phyloP scores from a whole-genome alignment of 441 rosid genomes.

The Geranium incanum region DNA sequence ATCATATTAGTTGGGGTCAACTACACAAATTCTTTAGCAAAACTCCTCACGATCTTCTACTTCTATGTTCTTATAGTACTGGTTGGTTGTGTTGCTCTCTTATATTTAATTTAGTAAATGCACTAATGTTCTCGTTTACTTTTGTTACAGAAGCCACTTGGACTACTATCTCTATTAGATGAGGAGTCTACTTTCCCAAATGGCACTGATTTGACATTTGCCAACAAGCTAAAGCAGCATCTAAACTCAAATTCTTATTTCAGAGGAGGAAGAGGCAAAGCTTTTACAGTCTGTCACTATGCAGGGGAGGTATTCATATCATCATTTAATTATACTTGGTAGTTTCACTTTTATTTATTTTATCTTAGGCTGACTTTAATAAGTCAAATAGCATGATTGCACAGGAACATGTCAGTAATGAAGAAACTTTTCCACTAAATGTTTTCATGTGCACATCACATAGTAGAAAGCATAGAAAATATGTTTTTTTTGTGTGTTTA shows the following conservation, averaged over 20 bases:
- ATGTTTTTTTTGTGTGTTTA: constrained; percentile 11
- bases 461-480: background rate
- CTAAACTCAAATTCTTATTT: constrained; percentile 65
- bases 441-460: background rate
- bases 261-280: constrained; percentile 72
- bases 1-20: background rate
- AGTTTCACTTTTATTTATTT: background rate
- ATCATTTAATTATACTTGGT: background rate
- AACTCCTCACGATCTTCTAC: background rate
- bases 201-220: constrained; percentile 90
- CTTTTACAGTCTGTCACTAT: constrained; percentile 79
- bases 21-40: background rate
- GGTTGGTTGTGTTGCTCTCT: background rate
- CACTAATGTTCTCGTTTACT: constrained; percentile 1
- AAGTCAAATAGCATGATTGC: background rate
- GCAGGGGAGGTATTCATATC: constrained; percentile 74
- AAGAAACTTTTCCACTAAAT: background rate
- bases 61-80: background rate
- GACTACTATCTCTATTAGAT: constrained; percentile 76
- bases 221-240: constrained; percentile 92
- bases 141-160: constrained; percentile 79
- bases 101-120: constrained; percentile 9
- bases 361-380: constrained; percentile 3
- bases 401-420: background rate
- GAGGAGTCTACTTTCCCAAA: constrained; percentile 97